Conservation (phyloP, 2,329 filamentous ascomycete genomes). For the Lachnellula subtilissima region DNA sequence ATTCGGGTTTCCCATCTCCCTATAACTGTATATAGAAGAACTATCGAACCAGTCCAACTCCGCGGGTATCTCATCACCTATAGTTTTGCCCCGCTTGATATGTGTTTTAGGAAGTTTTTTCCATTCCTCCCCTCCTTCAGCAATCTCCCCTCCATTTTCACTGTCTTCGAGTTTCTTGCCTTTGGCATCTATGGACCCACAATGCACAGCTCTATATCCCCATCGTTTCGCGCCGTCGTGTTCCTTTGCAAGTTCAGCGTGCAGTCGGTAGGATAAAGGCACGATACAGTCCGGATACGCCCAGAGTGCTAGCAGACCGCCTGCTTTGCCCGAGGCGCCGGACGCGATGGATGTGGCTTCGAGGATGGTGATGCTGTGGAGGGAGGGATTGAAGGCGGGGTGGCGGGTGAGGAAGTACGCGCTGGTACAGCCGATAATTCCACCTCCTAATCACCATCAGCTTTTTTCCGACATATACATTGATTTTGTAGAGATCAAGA, state of each 20-base stretch:
- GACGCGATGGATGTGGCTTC: slow-evolving; percentile 82
- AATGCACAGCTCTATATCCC: slow-evolving; percentile 79
- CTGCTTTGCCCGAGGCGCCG: slow-evolving; percentile 93
- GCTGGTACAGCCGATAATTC: slow-evolving; percentile 86
- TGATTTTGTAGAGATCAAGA: slow-evolving; percentile 48
- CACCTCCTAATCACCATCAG: slow-evolving; percentile 51
- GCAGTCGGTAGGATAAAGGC: slow-evolving; percentile 77
- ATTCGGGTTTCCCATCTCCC: slow-evolving; percentile 74
- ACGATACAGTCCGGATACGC: slow-evolving; percentile 84
- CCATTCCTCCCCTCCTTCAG: slow-evolving; percentile 41
- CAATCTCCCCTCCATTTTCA: slow-evolving; percentile 2
- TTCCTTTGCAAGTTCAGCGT: slow-evolving; percentile 77
- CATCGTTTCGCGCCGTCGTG: slow-evolving; percentile 73
- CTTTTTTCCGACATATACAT: not conserved
- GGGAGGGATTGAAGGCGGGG: slow-evolving; percentile 67
- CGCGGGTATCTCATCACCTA: slow-evolving; percentile 59
- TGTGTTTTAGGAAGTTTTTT: slow-evolving; percentile 59
- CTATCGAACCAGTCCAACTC: slow-evolving; percentile 82
- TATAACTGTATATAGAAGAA: slow-evolving; percentile 63
- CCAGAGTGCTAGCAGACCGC: slow-evolving; percentile 85
- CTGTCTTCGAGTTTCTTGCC: slow-evolving; percentile 14
- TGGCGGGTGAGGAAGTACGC: slow-evolving; percentile 90
- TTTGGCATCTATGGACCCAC: slow-evolving; percentile 45
- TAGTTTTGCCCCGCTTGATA: slow-evolving; percentile 38
- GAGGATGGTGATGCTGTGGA: slow-evolving; percentile 77